Evolutionary conservation across 2,329 filamentous ascomycete species (phyloP), one percentile per base, ranked within the genome.

Genomic region (Periconia macrospinosa): DNA sequence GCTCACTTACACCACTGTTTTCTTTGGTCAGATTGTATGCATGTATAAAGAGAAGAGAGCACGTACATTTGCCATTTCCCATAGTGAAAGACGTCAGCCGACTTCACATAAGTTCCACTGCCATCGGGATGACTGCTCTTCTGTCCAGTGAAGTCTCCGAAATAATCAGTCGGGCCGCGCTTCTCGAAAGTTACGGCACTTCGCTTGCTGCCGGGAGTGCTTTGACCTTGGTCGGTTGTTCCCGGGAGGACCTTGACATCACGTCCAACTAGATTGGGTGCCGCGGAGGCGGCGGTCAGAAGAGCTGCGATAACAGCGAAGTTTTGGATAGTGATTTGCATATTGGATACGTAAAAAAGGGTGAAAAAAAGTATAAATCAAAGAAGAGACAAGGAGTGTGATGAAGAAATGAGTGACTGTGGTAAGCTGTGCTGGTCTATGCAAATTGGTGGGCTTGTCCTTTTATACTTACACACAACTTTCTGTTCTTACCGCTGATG

Each of bases 161-260:
- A 52, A n/a, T 10, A 19, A n/a, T 52, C 35, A 8, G 30, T 52
- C 5, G 43, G n/a, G 2, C 44, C 50, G 27, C 50, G 50, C 45
- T 52, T 52, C 15, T 45, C 30, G 14, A 47, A 33, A 20, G 14
- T 8, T 17, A 3, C 15, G 23, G 23, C 23, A 14, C 23, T 45
- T 8, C 41, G 40, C 20, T 35, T 27, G 15, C 37, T 50, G 6
- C 41, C 18, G 14, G 17, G 11, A 9, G 23, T 44, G 11, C n/a
- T 5, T 14, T 19, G 6, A n/a, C 30, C 35, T 23, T 52, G 30
- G 44, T 45, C 33, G 2, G 35, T 41, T 14, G 50, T 47, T 10
- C 37, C 40, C 20, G 45, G 33, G 13, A 49, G 15, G 9, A 43
- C 23, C 10, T 23, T 27, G 41, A 49, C 7, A 30, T 30, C 37